Base-by-base conservation (phyloP, 805 yeast genomes). In the Millerozyma acaciae region DNA sequence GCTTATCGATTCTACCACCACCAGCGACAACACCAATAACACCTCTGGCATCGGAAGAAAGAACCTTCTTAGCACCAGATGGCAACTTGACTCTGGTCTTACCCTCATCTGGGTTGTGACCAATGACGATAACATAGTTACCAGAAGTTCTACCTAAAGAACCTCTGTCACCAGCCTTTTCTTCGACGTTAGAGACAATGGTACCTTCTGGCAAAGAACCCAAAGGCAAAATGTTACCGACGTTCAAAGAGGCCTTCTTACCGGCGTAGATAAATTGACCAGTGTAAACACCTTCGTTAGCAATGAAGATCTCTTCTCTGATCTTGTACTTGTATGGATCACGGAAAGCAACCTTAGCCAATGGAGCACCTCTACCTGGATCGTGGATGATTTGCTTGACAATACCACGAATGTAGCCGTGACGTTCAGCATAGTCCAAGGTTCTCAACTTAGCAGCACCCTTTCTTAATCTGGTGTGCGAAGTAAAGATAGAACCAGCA, bases 391-490 rank as follows among this genome's bases (percentile, higher is more conserved):
- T 93, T 73, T 84, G 90, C 84, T 89, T 90, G 61, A 90, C 98
- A 55, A 93, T 80, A 77, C 98, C 98, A 76, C 97, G 94, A 65
- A 90, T 83, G 89, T 93, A 93, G 68, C 98, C 98, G 73, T 90
- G 96, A 72, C 96, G 90, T 80, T 93, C 98, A 73, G 97, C 95
- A 65, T 80, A 90, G 76, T 93, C 97, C 71, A 90, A 83, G 69
- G 96, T 84, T 84, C 98, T 87, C 73, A 90, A 83, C 86, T 90
- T 90, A 70, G 98, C 98, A 70, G 98, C 97, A 73, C 98, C 98
- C 78, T 93, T 86, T 85, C 98, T 88, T 75, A 93, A 86, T 78
- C 97, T 90, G 81, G 97, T 90, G 93, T 90, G 95, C 65, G 98
- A 82, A 70, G 95, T 84, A 88, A 93, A 93, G 82, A 93, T 88